phyloP scores from a whole-genome alignment of 441 rosid genomes.

The Melastoma candidum region DNA sequence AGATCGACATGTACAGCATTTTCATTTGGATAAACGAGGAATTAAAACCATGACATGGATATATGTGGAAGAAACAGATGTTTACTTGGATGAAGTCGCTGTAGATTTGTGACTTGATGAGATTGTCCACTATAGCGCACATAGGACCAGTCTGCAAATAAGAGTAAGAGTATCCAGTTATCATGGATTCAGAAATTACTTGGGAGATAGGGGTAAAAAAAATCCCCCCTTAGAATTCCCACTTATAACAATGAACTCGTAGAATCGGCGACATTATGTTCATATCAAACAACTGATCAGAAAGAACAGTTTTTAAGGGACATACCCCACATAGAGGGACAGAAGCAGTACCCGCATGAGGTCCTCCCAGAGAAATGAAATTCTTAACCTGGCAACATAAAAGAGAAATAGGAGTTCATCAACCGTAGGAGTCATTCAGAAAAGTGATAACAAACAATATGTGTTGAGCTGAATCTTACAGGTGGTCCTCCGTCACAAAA shows the following conservation, averaged over 20 bases:
- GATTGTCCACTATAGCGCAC: constrained; percentile 39
- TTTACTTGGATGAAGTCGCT: constrained; percentile 59
- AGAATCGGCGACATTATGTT: too few species aligned
- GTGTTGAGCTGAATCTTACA: constrained; percentile 21
- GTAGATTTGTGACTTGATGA: constrained; percentile 51
- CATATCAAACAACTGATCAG: too few species aligned
- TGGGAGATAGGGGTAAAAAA: too few species aligned
- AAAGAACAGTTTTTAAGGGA: not conserved
- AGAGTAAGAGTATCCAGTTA: too few species aligned
- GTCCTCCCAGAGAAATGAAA: constrained; percentile 77
- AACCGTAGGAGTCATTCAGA: not conserved
- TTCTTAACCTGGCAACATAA: constrained; percentile 41
- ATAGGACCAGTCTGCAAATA: constrained; percentile 46
- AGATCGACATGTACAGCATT: not conserved
- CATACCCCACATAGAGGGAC: constrained; percentile 83
- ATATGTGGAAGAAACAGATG: constrained; percentile 5
- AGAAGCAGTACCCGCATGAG: constrained; percentile 91
- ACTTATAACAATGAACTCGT: too few species aligned
- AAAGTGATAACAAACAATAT: not conserved
- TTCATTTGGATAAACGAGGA: not conserved
- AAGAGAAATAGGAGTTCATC: too few species aligned
- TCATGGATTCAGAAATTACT: too few species aligned
- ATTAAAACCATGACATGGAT: not conserved
- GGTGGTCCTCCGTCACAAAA: constrained; percentile 76
- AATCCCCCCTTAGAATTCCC: too few species aligned